phyloP scores from a whole-genome alignment of 108 stramenopile genomes.

The Pseudonitzschia pungens region DNA sequence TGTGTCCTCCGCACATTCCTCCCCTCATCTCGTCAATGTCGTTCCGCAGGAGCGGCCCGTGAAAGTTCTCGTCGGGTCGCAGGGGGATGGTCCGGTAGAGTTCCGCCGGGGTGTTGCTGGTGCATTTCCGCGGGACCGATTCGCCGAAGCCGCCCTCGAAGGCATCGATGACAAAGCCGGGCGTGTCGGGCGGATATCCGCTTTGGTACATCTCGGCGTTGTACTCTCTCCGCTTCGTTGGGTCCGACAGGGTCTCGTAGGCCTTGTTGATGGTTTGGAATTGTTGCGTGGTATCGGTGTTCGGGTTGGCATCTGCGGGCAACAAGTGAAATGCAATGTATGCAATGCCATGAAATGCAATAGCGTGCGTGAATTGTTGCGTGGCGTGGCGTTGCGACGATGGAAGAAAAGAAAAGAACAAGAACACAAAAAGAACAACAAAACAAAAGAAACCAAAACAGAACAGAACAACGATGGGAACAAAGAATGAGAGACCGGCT shows the following conservation, averaged over 20 bases:
- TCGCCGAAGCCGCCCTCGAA: neutral
- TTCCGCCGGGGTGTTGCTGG: neutral
- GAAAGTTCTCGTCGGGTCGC: neutral
- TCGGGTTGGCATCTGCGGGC: constrained; percentile 67
- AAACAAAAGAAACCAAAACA: too few relatives aligned
- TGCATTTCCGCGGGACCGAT: neutral
- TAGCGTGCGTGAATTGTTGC: neutral
- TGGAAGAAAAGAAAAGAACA: too few relatives aligned
- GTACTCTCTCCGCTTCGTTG: constrained; percentile 71
- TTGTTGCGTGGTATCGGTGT: constrained; percentile 61
- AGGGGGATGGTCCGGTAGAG: neutral
- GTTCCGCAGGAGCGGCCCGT: neutral
- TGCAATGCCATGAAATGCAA: too few relatives aligned
- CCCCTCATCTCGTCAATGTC: neutral
- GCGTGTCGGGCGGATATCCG: neutral
- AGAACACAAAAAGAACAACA: too few relatives aligned
- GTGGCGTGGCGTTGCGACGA: neutral
- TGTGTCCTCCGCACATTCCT: too few relatives aligned
- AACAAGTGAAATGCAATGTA: neutral
- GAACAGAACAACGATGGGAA: too few relatives aligned
- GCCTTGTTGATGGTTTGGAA: constrained; percentile 83
- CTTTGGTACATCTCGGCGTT: constrained; percentile 33
- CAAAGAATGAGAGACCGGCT: too few relatives aligned
- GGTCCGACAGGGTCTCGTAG: constrained; percentile 87
- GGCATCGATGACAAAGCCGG: neutral